Conservation (phyloP, 495 filamentous ascomycete genomes). For the Penicillium dipodomyicola region DNA sequence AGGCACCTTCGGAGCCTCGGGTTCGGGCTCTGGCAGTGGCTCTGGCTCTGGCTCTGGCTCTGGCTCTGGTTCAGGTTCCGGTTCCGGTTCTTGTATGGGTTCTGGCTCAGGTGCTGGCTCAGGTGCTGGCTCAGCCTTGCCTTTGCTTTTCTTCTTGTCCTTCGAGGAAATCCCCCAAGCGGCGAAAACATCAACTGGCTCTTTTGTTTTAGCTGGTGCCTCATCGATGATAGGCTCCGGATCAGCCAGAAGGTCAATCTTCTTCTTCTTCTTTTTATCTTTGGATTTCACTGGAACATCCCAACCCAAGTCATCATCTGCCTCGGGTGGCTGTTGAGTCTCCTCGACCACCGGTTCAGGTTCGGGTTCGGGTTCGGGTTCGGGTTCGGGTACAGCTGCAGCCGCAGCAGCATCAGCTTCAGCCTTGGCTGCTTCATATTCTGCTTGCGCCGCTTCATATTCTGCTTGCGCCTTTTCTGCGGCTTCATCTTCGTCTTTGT, state of each 20-base stretch:
- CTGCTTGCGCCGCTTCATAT: constrained; percentile 4
- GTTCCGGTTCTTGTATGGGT: constrained; percentile 24
- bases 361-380: constrained; percentile 17
- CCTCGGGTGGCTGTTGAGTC: constrained; percentile 14
- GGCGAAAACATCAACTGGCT: constrained; percentile 52
- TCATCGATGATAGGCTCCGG: constrained; percentile 30
- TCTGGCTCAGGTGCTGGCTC: constrained; percentile 29
- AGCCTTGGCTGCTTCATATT: not conserved
- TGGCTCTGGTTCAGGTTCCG: constrained; percentile 30
- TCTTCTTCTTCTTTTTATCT: constrained; percentile 43
- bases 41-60: constrained; percentile 31
- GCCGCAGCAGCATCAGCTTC: not conserved
- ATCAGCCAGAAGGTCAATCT: constrained; percentile 32
- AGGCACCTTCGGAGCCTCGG: constrained; percentile 23
- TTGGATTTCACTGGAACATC: constrained; percentile 32
- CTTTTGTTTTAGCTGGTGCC: constrained; percentile 31
- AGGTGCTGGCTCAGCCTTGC: constrained; percentile 20
- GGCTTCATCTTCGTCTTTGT: constrained; percentile 23
- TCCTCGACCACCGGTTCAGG: constrained; percentile 24
- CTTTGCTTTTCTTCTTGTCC: constrained; percentile 29
- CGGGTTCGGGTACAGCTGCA: not conserved
- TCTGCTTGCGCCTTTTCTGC: constrained; percentile 14
- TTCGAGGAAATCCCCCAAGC: constrained; percentile 19
- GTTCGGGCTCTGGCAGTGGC: constrained; percentile 28
- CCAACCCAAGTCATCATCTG: constrained; percentile 37